Evolutionary conservation across 441 rosid genomes (phyloP).

Genomic region (Pelargonium cotyledonis): DNA sequence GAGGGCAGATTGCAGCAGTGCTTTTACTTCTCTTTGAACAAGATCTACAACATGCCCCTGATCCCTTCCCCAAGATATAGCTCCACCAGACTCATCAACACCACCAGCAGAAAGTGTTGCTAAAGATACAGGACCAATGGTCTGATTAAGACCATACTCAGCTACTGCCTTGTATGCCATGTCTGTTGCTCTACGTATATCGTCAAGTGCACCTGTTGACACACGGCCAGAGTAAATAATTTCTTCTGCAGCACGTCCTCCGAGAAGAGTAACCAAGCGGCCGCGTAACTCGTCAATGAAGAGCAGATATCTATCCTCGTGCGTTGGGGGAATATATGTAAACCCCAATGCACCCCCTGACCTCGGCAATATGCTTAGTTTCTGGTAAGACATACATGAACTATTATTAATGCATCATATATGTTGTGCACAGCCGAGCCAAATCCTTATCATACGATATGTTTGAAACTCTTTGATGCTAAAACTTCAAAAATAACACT

Average conservation of each 20-base stretch:
- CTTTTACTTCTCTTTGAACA: slow-evolving; percentile 84
- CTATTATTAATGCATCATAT: slow-evolving; percentile 2
- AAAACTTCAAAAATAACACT: too few relatives aligned
- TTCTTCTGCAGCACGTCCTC: slow-evolving; percentile 99
- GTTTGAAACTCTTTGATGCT: too few relatives aligned
- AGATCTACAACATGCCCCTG: slow-evolving; percentile 97
- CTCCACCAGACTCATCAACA: slow-evolving; percentile 76
- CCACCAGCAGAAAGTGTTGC: slow-evolving; percentile 91
- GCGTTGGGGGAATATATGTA: slow-evolving; percentile 75
- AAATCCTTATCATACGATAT: too few relatives aligned
- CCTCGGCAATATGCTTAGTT: slow-evolving; percentile 94
- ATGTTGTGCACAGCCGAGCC: neutral
- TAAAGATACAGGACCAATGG: slow-evolving; percentile 79
- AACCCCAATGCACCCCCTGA: slow-evolving; percentile 96
- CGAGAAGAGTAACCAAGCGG: slow-evolving; percentile 94
- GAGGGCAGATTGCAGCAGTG: slow-evolving; percentile 69
- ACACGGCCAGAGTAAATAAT: slow-evolving; percentile 85
- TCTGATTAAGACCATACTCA: slow-evolving; percentile 91
- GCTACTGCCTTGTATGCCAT: slow-evolving; percentile 97
- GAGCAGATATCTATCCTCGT: slow-evolving; percentile 85
- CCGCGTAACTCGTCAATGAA: slow-evolving; percentile 94
- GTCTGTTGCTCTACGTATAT: slow-evolving; percentile 89
- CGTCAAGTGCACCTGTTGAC: slow-evolving; percentile 97
- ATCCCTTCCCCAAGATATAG: slow-evolving; percentile 76
- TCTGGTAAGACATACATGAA: slow-evolving; percentile 37